Evolutionary conservation across 495 filamentous ascomycete genomes (phyloP), one percentile per base, ranked within the genome.

Genomic region (Bacidia rubella): DNA sequence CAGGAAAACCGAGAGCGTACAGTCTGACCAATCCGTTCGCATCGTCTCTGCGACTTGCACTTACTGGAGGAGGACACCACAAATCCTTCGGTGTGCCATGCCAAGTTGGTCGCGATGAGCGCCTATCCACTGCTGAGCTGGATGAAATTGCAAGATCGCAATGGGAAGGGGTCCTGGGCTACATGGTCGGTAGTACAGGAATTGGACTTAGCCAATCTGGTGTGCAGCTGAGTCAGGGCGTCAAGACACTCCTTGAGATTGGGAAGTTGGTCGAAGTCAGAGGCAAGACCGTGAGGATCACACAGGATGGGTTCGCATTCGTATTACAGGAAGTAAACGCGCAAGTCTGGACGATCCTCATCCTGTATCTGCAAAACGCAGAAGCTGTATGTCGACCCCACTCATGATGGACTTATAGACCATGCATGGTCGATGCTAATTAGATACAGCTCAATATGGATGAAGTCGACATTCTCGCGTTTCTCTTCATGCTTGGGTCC

Each of bases 151-250:
- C 90, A 12, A 75, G 83, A 45, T 76, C 74, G 55, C 90, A 95
- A 62, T 98, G 93, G 87, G 93, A 98, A 64, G 82, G 86, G 7
- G 93, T 98, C 10, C 68, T 97, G 27, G 89, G 94, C 64, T 98
- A 90, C 63, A 90, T 98, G 67, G 92, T 98, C 26, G 82, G 82
- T 45, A 82, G 75, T 32, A 75, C 75, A 51, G 78, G 73, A 62
- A 74, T 65, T 66, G 73, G 58, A 66, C 75, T 65, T 61, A 75
- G 39, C 51, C 68, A 64, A n/a, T 67, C 68, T 11, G 62, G 55
- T n/a, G 68, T 68, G 19, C 71, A 75, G 7, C 81, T 92, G 49
- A 87, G 85, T 58, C 73, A 77, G 41, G 85, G 85, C 5, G 90
- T 96, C 7, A 92, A 87, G 63, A 73, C 83, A 32, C 73, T 98